Conservation (phyloP, 768 basidiomycete species). For the Suillus subluteus region DNA sequence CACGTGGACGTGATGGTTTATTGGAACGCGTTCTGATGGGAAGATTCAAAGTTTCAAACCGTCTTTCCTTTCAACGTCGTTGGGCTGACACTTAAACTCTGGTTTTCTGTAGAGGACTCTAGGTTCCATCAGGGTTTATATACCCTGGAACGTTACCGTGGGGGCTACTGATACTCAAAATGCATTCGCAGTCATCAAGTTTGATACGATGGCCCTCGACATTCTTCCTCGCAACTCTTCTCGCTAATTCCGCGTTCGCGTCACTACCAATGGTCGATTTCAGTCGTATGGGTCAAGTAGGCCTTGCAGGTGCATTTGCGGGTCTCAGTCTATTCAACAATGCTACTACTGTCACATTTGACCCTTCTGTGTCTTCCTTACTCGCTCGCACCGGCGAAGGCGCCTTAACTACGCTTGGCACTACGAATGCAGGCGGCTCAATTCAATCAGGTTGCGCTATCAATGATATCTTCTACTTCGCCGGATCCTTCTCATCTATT, state of each 20-base stretch:
- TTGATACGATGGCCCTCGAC: slow-evolving; percentile 27
- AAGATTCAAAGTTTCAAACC: slow-evolving; percentile 7
- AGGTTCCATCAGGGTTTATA: slow-evolving; percentile 12
- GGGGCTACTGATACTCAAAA: slow-evolving; percentile 9
- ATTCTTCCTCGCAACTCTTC: slow-evolving; percentile 23
- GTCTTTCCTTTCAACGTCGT: slow-evolving; percentile 7
- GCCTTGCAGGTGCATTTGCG: slow-evolving; percentile 84
- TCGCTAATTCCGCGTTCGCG: slow-evolving; percentile 32
- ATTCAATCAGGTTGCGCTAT: slow-evolving; percentile 77
- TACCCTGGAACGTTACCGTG: slow-evolving; percentile 15
- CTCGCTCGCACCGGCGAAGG: slow-evolving; percentile 69
- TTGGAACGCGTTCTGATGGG: slow-evolving; percentile 12
- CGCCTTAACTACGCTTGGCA: slow-evolving; percentile 67
- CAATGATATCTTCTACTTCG: slow-evolving; percentile 73
- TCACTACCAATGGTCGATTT: slow-evolving; percentile 66
- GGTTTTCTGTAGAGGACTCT: slow-evolving; percentile 8
- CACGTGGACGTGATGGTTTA: slow-evolving; percentile 27
- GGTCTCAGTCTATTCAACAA: slow-evolving; percentile 80
- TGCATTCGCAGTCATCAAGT: slow-evolving; percentile 16
- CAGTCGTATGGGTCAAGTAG: slow-evolving; percentile 88
- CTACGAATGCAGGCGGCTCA: slow-evolving; percentile 78
- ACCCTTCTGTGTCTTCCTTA: slow-evolving; percentile 73
- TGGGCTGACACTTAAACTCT: slow-evolving; percentile 1
- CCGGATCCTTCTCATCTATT: slow-evolving; percentile 82
- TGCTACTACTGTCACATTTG: slow-evolving; percentile 58